These are phyloP conservation scores for Uronychia setigera DNA, from an alignment of 73 alveolate genomes.

Conservation along the genomic window DNA sequence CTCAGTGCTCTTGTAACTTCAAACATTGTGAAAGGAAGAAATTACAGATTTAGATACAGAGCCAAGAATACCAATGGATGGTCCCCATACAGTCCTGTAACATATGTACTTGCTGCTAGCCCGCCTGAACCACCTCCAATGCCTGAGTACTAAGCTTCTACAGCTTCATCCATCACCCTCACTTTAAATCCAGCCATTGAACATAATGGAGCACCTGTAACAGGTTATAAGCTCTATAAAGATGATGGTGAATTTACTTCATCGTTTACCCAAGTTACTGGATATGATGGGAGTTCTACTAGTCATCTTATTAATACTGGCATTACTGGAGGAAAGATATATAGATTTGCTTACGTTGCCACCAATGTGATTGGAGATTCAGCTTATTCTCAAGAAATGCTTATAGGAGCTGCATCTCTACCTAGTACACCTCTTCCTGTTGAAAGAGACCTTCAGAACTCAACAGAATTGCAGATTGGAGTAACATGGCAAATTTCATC, in stretches of 20 bases:
- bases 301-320: neutral
- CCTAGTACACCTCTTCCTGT: constrained; percentile 25
- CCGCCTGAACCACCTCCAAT: constrained; percentile 30
- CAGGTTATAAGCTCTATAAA: constrained; percentile 41
- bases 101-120: constrained; percentile 40
- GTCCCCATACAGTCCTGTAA: constrained; percentile 33
- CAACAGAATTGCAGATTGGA: constrained; percentile 31
- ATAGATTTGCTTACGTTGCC: constrained; percentile 28
- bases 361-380: constrained; percentile 37
- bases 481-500: constrained; percentile 35
- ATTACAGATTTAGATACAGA: constrained; percentile 57
- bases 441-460: constrained; percentile 4
- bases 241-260: constrained; percentile 21
- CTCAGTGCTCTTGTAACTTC: constrained; percentile 30
- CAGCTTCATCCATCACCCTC: constrained; percentile 20
- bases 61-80: constrained; percentile 53
- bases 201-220: constrained; percentile 31
- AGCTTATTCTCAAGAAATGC: constrained; percentile 6
- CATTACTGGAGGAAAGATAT: constrained; percentile 16
- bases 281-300: neutral
- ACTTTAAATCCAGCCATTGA: constrained; percentile 21
- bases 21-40: constrained; percentile 30
- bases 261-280: neutral
- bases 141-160: constrained; percentile 20
- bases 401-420: constrained; percentile 8